Evolutionary conservation across 2,329 filamentous ascomycete genomes (phyloP).

Genomic region (Lasiodiplodia sp.): DNA sequence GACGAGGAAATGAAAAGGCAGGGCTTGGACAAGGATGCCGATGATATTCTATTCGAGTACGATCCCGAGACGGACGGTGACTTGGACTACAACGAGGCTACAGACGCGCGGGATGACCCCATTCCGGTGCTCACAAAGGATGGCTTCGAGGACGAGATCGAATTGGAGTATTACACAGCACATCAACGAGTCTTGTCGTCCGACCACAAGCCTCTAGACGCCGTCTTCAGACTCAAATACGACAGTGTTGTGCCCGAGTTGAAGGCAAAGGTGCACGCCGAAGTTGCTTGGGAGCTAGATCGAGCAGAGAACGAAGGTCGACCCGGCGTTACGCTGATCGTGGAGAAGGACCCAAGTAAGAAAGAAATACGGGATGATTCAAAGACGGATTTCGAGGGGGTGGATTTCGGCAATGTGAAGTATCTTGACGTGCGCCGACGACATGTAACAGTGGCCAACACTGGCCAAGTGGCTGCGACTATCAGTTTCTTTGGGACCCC

Average conservation of each 20-base stretch:
- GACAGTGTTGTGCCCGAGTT: constrained; percentile 85
- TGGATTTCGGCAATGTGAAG: constrained; percentile 80
- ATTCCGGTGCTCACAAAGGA: constrained; percentile 65
- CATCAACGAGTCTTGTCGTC: constrained; percentile 91
- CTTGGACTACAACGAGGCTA: constrained; percentile 63
- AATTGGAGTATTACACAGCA: constrained; percentile 77
- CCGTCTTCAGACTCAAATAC: constrained; percentile 83
- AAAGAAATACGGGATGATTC: constrained; percentile 46
- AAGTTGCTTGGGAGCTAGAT: constrained; percentile 88
- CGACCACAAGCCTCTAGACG: constrained; percentile 91
- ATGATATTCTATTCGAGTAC: constrained; percentile 88
- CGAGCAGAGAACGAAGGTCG: constrained; percentile 90
- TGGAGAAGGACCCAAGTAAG: constrained; percentile 61
- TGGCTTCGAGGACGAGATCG: constrained; percentile 63
- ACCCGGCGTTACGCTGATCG: constrained; percentile 81
- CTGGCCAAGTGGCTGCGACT: constrained; percentile 79
- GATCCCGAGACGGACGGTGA: constrained; percentile 79
- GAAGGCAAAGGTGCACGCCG: constrained; percentile 82
- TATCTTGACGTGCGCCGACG: constrained; percentile 72
- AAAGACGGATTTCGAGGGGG: constrained; percentile 58
- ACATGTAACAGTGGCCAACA: constrained; percentile 88
- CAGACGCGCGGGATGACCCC: constrained; percentile 56
- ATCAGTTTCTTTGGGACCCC: constrained; percentile 82
- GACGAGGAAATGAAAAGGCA: constrained; percentile 86
- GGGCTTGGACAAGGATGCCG: constrained; percentile 76